Conservation (phyloP, 2,329 filamentous ascomycete genomes). For the Fusarium fracticaudum region DNA sequence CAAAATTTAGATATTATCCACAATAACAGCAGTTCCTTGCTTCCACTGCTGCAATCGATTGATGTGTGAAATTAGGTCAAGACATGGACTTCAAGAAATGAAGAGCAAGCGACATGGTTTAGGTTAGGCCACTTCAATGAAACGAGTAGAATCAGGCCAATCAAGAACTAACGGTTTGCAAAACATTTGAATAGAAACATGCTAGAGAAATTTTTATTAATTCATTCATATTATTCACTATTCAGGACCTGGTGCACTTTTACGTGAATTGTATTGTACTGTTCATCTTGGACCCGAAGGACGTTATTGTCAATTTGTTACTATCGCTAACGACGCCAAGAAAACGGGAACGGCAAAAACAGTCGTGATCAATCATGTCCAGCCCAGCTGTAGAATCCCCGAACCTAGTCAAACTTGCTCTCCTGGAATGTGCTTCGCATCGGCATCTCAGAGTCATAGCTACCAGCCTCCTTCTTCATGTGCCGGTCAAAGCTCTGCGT, state of each 20-base stretch:
- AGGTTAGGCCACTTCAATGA: too few relatives aligned
- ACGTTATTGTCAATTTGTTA: neutral
- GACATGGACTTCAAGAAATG: too few relatives aligned
- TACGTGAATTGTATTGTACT: neutral
- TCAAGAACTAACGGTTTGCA: too few relatives aligned
- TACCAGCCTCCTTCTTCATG: constrained; percentile 52
- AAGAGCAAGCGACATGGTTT: too few relatives aligned
- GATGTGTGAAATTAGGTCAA: too few relatives aligned
- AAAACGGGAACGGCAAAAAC: neutral
- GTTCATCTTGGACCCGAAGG: neutral
- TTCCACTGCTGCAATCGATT: too few relatives aligned
- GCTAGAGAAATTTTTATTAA: too few relatives aligned
- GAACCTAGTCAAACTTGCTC: constrained; percentile 8
- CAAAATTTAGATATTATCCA: too few relatives aligned
- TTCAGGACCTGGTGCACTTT: neutral
- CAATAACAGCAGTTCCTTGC: too few relatives aligned
- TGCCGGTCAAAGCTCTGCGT: constrained; percentile 54
- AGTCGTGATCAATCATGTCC: neutral
- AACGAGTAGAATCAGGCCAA: too few relatives aligned
- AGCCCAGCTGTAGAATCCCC: neutral
- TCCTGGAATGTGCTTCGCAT: constrained; percentile 48
- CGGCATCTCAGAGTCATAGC: constrained; percentile 47
- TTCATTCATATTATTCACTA: too few relatives aligned
- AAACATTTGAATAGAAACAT: too few relatives aligned
- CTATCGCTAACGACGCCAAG: neutral